Evolutionary conservation across 352 stramenopile species (phyloP).

Genomic region (Globisporangium nagaii): DNA sequence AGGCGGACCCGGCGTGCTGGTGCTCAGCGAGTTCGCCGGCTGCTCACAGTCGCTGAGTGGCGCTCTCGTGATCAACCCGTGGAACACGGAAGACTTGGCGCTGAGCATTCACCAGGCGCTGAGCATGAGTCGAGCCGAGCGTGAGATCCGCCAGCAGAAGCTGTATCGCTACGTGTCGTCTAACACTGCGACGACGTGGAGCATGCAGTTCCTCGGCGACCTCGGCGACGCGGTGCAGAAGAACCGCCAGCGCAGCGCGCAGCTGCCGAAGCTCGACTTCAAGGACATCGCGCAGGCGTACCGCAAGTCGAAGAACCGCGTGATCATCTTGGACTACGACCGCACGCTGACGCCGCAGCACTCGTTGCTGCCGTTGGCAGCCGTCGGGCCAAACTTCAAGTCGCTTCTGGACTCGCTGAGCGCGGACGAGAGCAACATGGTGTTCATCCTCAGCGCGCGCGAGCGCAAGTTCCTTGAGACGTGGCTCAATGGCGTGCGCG

Average conservation of each 20-base stretch:
- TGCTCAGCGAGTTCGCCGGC: constrained; percentile 87
- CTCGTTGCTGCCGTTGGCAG: constrained; percentile 71
- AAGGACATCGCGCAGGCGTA: constrained; percentile 63
- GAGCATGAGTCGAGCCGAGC: constrained; percentile 76
- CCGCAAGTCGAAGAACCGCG: constrained; percentile 56
- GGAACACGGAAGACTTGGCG: constrained; percentile 84
- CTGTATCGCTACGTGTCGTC: constrained; percentile 85
- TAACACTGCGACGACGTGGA: constrained; percentile 83
- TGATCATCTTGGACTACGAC: constrained; percentile 89
- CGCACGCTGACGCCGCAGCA: constrained; percentile 76
- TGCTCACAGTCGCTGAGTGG: constrained; percentile 84
- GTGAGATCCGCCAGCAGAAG: constrained; percentile 87
- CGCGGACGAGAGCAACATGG: constrained; percentile 59
- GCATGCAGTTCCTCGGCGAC: constrained; percentile 74
- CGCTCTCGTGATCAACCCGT: constrained; percentile 85
- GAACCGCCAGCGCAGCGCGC: constrained; percentile 39
- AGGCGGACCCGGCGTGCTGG: constrained; percentile 75
- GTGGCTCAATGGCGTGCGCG: constrained; percentile 71
- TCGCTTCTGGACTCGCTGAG: constrained; percentile 63
- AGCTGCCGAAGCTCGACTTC: constrained; percentile 57
- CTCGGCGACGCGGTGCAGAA: constrained; percentile 55
- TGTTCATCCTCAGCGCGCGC: constrained; percentile 71
- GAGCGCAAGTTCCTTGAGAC: constrained; percentile 89
- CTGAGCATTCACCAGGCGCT: constrained; percentile 79
- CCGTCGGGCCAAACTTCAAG: constrained; percentile 75